These are phyloP conservation scores for Phaseolus lunatus DNA, from an alignment of 306 rosid species.

Conservation along the genomic window DNA sequence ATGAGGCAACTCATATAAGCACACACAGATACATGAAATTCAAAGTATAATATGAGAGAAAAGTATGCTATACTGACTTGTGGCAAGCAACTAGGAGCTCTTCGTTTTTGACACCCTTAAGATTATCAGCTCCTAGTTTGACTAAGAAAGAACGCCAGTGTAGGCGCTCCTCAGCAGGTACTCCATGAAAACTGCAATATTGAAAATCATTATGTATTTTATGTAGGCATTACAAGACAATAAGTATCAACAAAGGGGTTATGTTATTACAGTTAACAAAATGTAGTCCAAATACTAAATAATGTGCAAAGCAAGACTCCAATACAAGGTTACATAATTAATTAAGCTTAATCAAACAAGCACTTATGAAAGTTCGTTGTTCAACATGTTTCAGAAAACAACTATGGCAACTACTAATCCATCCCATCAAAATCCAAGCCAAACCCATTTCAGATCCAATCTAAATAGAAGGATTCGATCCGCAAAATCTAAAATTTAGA, in stretches of 20 bases:
- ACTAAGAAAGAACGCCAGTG: slow-evolving; percentile 98
- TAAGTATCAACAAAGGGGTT: not conserved
- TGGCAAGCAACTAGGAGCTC: slow-evolving; percentile 96
- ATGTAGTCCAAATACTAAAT: not conserved
- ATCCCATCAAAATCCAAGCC: slow-evolving; percentile 10
- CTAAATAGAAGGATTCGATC: not conserved
- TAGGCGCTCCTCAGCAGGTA: slow-evolving; percentile 89
- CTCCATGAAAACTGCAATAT: slow-evolving; percentile 86
- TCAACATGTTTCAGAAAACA: not conserved
- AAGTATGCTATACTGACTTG: slow-evolving; percentile 62
- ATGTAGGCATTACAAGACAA: not conserved
- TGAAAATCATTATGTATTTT: not conserved
- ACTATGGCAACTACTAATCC: not conserved
- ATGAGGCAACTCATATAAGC: slow-evolving; percentile 19
- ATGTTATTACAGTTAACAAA: not conserved
- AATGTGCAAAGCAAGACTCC: not conserved
- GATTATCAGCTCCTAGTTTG: slow-evolving; percentile 95
- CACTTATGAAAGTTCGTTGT: not conserved
- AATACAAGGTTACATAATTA: not conserved
- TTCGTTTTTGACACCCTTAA: slow-evolving; percentile 86
- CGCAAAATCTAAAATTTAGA: not conserved
- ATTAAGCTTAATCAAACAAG: not conserved
- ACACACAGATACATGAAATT: slow-evolving; percentile 2
- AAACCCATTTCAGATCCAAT: slow-evolving; percentile 29
- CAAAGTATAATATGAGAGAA: not conserved